phyloP scores from a whole-genome alignment of 768 basidiomycete genomes.

The Kwoniella heveanensis region DNA sequence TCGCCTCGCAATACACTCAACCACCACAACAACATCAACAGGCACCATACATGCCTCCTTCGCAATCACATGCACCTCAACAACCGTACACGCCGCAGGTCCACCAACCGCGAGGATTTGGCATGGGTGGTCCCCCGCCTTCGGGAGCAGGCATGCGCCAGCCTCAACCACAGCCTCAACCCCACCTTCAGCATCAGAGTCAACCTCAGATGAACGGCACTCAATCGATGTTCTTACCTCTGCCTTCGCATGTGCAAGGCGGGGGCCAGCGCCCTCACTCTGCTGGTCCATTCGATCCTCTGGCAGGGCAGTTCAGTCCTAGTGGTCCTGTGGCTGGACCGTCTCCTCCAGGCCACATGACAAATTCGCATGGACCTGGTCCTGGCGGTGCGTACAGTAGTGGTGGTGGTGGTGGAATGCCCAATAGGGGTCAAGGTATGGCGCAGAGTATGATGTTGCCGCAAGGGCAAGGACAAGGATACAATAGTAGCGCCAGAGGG shows the following conservation, averaged over 20 bases:
- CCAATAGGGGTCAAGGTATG: conserved; percentile 12
- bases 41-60: too few species aligned
- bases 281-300: conserved; percentile 5
- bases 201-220: conserved; percentile 13
- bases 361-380: too few species aligned
- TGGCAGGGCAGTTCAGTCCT: conserved; percentile 5
- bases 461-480: conserved; percentile 11
- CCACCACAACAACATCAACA: too few species aligned
- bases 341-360: too few species aligned
- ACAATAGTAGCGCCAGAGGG: too few species aligned
- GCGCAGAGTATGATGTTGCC: conserved; percentile 49
- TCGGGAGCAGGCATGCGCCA: neutral
- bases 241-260: conserved; percentile 10
- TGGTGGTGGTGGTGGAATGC: too few species aligned
- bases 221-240: conserved; percentile 49
- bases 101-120: neutral
- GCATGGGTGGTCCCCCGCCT: neutral
- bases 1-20: neutral
- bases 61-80: neutral
- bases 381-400: neutral
- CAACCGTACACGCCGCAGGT: neutral
- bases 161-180: conserved; percentile 6
- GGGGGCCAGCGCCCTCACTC: conserved; percentile 6
- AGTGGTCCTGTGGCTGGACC: conserved; percentile 29
- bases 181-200: neutral